A percentile compares a stretch with the other conserved stretches of the same genome.
phyloP scores from a whole-genome alignment of 2,329 filamentous ascomycete genomes.

The Fusarium sp. region DNA sequence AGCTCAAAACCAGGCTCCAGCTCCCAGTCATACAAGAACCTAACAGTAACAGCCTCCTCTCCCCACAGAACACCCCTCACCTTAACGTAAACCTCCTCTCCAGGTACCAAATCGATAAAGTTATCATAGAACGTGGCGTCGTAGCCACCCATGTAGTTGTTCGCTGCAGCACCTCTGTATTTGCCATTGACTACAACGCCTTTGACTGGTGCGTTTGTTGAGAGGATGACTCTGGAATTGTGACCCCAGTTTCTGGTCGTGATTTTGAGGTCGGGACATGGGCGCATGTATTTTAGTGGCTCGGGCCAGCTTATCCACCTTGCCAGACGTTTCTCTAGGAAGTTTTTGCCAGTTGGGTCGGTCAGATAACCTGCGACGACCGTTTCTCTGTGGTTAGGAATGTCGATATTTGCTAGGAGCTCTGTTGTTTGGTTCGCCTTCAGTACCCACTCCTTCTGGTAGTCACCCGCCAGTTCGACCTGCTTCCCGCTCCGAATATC shows the following conservation, averaged over 20 bases:
- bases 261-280: not conserved
- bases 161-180: rapidly evolving
- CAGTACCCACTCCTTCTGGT: not conserved
- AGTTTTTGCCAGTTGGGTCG: rapidly evolving
- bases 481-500: not conserved
- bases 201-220: not conserved
- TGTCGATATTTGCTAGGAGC: not conserved
- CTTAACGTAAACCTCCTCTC: not conserved
- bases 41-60: not conserved
- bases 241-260: rapidly evolving
- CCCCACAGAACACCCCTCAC: rapidly evolving
- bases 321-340: rapidly evolving
- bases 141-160: not conserved
- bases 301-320: conserved; percentile 20
- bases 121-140: not conserved
- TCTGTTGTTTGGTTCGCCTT: not conserved
- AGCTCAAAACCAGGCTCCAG: not conserved
- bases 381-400: not conserved
- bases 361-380: not conserved
- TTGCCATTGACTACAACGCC: not conserved
- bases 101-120: not conserved
- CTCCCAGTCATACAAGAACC: conserved; percentile 21
- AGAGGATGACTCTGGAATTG: not conserved
- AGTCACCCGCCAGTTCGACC: rapidly evolving
- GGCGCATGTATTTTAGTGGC: not conserved